These are phyloP conservation scores for Scalesia atractyloides DNA, from an alignment of 129 eudicot species.

Conservation along the genomic window DNA sequence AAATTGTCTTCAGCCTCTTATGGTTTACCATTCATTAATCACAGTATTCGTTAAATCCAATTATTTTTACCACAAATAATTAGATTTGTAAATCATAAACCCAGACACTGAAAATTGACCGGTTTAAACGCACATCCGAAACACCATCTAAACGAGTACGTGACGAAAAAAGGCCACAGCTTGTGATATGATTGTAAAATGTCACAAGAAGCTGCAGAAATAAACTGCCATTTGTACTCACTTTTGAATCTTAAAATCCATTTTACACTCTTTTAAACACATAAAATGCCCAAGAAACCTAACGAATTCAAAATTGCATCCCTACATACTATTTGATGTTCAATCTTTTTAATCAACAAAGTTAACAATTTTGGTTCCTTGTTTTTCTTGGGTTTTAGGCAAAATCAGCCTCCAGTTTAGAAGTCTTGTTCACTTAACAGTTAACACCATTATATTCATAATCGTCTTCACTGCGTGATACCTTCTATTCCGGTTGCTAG, in stretches of 20 bases:
- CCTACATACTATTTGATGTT: background rate
- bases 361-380: slow-evolving; percentile 82
- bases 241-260: background rate
- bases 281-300: too few species aligned
- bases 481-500: slow-evolving; percentile 38
- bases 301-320: too few species aligned
- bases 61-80: background rate
- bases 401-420: slow-evolving; percentile 21
- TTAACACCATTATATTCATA: slow-evolving; percentile 35
- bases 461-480: slow-evolving; percentile 77
- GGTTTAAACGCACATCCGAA: background rate
- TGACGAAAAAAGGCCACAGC: too few species aligned
- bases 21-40: slow-evolving; percentile 37
- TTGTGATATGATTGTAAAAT: background rate
- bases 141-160: too few species aligned
- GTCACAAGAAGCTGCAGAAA: background rate
- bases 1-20: slow-evolving; percentile 30
- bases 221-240: background rate
- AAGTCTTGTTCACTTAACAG: slow-evolving; percentile 5
- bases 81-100: too few species aligned
- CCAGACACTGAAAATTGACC: background rate
- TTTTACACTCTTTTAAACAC: background rate
- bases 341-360: slow-evolving; percentile 54
- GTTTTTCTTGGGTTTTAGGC: slow-evolving; percentile 52
- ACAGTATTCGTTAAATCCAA: background rate